phyloP scores from a whole-genome alignment of 805 yeast genomes.

The Ogataea salicorniae region DNA sequence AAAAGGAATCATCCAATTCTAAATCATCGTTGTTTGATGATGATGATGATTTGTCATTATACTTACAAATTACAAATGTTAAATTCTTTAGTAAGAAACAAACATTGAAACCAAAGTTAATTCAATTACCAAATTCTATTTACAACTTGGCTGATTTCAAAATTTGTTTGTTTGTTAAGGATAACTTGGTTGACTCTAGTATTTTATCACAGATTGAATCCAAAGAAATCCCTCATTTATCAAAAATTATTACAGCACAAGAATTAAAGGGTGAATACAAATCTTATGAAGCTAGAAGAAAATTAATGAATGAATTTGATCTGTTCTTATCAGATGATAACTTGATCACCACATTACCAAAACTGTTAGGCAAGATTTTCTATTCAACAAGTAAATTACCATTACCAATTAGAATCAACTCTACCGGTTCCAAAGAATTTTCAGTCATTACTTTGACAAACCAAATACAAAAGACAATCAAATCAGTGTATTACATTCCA shows the following conservation, averaged over 20 bases:
- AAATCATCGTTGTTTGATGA: conserved; percentile 55
- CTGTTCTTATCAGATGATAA: conserved; percentile 82
- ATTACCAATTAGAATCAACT: conserved; percentile 49
- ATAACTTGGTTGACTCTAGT: conserved; percentile 43
- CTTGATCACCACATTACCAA: conserved; percentile 74
- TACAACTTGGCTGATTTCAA: conserved; percentile 41
- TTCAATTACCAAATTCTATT: conserved; percentile 44
- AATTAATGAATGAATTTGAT: conserved; percentile 62
- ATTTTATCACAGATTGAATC: conserved; percentile 43
- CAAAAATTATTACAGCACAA: conserved; percentile 60
- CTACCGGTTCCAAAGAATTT: conserved; percentile 24
- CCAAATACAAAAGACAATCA: conserved; percentile 53
- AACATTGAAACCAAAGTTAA: conserved; percentile 50
- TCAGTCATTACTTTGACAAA: conserved; percentile 48
- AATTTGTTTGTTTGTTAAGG: conserved; percentile 67
- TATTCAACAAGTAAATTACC: conserved; percentile 61
- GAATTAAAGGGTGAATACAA: conserved; percentile 82
- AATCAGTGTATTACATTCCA: conserved; percentile 55
- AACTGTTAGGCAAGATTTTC: conserved; percentile 75
- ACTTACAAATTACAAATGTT: conserved; percentile 59
- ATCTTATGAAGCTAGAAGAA: conserved; percentile 83
- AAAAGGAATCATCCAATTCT: conserved; percentile 26
- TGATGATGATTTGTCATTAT: conserved; percentile 46
- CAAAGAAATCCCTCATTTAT: conserved; percentile 39
- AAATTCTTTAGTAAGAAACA: conserved; percentile 58